Evolutionary conservation across 495 filamentous ascomycete genomes (phyloP), one percentile per base, ranked within the genome.

Genomic region (Coniosporium apollinis): DNA sequence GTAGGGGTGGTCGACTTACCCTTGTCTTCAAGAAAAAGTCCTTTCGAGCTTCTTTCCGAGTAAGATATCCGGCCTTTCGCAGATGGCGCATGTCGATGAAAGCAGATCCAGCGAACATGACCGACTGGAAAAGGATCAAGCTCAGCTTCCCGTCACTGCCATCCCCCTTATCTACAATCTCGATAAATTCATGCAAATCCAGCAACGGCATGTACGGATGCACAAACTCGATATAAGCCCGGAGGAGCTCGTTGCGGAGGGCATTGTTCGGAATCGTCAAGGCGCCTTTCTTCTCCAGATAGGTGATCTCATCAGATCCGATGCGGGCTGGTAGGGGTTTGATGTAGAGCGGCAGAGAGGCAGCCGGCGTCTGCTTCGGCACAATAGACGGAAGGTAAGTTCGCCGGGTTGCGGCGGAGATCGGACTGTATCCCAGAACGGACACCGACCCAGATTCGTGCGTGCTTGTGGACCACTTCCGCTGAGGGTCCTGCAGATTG

Each of bases 131-230:
- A 5, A 85, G 58, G 37, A 91, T 64, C 41, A 92, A 55, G 55
- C 82, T 87, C 45, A 80, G 54, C 47, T 64, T 72, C 20, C 75
- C 79, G 36, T 69, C 62, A 16, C 63, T 61, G 15, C 76, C 78
- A 50, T 82, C 74, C 31, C 67, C 66, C 36, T 64, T 58, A 24
- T 72, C 69, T 36, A 85, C 66, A 28, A 69, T 70, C 41, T 62
- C 54, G 18, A 89, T 50, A 49, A 87, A 83, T 26, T 82, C 70
- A 39, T 76, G 68, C 39, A 83, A 54, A 42, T 92, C 80, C 32
- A 92, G 47, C 18, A 87, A 59, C n/a, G 83, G 83, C 81, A 89
- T 87, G 53, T 79, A 87, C 4, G 82, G 81, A 48, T 92, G 76
- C 5, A 89, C 82, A 54, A 74, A 89, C 49, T 87, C 76, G 34